These are phyloP conservation scores for Chlorella sp. DNA, from an alignment of 139 green algal genomes.

Conservation along the genomic window DNA sequence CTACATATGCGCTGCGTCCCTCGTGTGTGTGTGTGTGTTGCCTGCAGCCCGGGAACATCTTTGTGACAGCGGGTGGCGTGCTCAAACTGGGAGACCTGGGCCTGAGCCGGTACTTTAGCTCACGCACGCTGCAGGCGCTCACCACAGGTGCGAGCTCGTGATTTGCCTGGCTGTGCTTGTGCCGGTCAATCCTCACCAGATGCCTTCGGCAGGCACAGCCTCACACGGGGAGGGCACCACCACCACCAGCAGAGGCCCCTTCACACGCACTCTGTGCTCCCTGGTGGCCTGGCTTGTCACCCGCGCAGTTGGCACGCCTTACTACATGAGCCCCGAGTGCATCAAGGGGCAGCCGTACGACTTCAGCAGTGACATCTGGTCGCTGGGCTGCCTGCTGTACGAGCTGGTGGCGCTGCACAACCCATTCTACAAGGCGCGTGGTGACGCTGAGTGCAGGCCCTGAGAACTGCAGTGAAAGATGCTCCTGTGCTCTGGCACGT, in stretches of 20 bases:
- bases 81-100: slow-evolving; percentile 76
- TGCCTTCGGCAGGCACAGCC: no score
- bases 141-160: slow-evolving; percentile 18
- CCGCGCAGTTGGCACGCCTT: slow-evolving; percentile 57
- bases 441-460: no score
- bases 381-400: slow-evolving; percentile 71
- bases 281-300: neutral
- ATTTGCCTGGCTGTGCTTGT: no score
- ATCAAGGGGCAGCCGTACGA: slow-evolving; percentile 64
- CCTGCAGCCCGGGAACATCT: slow-evolving; percentile 63
- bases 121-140: slow-evolving; percentile 28
- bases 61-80: slow-evolving; percentile 44
- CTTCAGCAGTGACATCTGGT: slow-evolving; percentile 68
- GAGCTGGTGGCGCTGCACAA: slow-evolving; percentile 59
- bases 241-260: no score
- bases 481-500: neutral
- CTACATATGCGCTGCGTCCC: no score
- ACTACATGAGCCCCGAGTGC: slow-evolving; percentile 76
- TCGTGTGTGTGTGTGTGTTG: no score
- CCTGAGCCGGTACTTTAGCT: slow-evolving; percentile 49
- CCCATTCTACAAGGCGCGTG: slow-evolving; percentile 50
- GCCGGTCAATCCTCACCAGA: no score
- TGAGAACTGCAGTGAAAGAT: no score
- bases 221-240: no score
- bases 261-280: no score